Percentiles rank a stretch among this genome's conserved stretches.
These are phyloP conservation scores for Pythium phragmitis DNA, from an alignment of 352 stramenopile species.

Conservation along the genomic window DNA sequence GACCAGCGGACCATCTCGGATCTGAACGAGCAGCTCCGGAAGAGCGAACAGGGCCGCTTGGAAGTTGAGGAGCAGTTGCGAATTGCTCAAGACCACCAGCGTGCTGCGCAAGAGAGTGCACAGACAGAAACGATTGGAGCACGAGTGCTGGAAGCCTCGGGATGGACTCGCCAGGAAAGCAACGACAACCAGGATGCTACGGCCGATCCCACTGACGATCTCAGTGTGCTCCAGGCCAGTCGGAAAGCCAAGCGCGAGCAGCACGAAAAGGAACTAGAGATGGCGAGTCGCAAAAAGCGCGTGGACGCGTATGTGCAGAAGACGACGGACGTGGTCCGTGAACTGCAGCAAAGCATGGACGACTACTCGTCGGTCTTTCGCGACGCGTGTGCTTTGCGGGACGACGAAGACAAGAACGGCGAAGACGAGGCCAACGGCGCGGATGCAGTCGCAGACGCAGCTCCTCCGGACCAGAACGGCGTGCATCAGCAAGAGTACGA, in stretches of 20 bases:
- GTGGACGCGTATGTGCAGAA: constrained; percentile 44
- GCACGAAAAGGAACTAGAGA: constrained; percentile 33
- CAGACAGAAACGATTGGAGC: constrained; percentile 4
- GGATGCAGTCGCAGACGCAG: not conserved
- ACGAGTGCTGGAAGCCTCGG: constrained; percentile 25
- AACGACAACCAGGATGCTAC: not conserved
- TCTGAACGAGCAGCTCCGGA: constrained; percentile 3
- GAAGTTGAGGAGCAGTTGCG: not conserved
- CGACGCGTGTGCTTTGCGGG: constrained; percentile 59
- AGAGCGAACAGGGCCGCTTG: not conserved
- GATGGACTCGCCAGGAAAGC: constrained; percentile 18
- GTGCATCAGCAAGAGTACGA: constrained; percentile 38
- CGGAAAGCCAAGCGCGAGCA: constrained; percentile 39
- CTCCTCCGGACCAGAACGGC: not conserved
- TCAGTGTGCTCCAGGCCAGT: constrained; percentile 2
- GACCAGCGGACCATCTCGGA: constrained; percentile 8
- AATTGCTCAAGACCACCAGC: not conserved
- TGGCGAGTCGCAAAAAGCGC: constrained; percentile 4
- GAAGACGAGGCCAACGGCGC: not conserved
- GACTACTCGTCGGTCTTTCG: constrained; percentile 60
- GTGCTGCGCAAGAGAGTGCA: not conserved
- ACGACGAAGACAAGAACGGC: constrained; percentile 21
- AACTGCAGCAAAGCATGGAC: constrained; percentile 54
- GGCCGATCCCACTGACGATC: constrained; percentile 7
- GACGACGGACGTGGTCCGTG: constrained; percentile 35